Percentiles rank a stretch among this genome's conserved stretches.
Evolutionary conservation across 2,329 filamentous ascomycete species (phyloP).

Genomic region (Fusarium subtropicale): DNA sequence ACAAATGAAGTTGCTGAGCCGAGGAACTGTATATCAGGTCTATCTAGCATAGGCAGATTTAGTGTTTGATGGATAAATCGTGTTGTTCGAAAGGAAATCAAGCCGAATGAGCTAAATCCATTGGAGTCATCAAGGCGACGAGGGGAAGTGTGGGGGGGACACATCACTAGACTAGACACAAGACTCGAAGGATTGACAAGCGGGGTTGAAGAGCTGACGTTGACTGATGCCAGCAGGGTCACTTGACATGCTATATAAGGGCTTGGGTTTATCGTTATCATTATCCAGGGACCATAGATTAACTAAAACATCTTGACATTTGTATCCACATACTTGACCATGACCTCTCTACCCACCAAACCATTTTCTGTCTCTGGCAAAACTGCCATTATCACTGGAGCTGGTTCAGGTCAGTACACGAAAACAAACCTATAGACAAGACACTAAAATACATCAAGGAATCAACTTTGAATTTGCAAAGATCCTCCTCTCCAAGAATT

Average conservation of each 20-base stretch:
- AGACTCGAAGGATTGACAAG: not conserved
- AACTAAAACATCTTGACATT: fast-evolving
- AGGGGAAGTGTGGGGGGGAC: conserved; percentile 25
- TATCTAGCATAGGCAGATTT: not conserved
- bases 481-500: conserved; percentile 55
- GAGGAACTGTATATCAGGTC: not conserved
- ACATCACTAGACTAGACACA: not conserved
- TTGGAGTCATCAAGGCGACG: conserved; percentile 33
- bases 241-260: not conserved
- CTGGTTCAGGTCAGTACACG: conserved; percentile 24
- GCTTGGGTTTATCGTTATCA: fast-evolving
- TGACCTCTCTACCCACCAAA: conserved; percentile 7
- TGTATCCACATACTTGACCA: not conserved
- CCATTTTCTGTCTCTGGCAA: conserved; percentile 41
- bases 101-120: not conserved
- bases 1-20: not conserved
- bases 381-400: conserved; percentile 38
- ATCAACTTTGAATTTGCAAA: conserved; percentile 55
- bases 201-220: conserved; percentile 1
- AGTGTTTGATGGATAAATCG: not conserved
- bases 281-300: fast-evolving
- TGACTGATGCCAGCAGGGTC: not conserved
- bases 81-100: not conserved
- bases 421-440: fast-evolving
- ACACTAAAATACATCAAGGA: not conserved